Base-by-base conservation (phyloP, 2,329 filamentous ascomycete genomes). In the Chaetomiaceae sp. region DNA sequence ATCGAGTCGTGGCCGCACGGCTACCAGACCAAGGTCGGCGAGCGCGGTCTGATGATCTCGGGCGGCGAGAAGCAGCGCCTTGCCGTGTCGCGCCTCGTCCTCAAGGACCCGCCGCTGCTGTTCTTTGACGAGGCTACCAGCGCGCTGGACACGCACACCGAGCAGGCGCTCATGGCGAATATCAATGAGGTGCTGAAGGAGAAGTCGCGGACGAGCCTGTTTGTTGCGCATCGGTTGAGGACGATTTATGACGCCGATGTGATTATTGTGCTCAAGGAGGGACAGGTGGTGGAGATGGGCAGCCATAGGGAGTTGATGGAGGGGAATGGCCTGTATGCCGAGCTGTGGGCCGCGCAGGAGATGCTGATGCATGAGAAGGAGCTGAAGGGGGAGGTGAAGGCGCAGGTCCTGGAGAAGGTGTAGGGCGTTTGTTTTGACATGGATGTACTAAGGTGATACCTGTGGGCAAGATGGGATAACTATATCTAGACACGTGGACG, bases 121-220 rank as follows among this genome's bases (percentile, higher is more conserved):
- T 96, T 96, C 77, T 96, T 96, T 61, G 91, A 96, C 59, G 91
- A 96, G 74, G 92, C 91, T 61, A 96, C 91, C 0, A 92, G 87
- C 42, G 91, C 92, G 1, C 74, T 96, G 30, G 91, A 96, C 65
- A 96, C 92, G 0, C 88, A 96, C 63, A 96, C 92, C 0, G 92
- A 96, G 70, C 88, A 95, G 69, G 86, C 87, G 1, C 76, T 97
- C 44, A 83, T 97, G 73, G 78, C 85, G 54, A 95, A 96, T 65
- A 96, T 97, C 67, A 96, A 96, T 68, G 85, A 85, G 58, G 93
- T 97, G 47, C 73, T 97, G 48, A 86, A 86, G 60, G 91, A 96
- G 63, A 95, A 95, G 73, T 75, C 76, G 4, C 80, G 91, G 48
- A 97, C 92, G 0, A 96, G 89, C 59, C 87, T 97, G 1, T 97